These are phyloP conservation scores for Sporopachydermia quercuum DNA, from an alignment of 805 yeast species.

Conservation along the genomic window DNA sequence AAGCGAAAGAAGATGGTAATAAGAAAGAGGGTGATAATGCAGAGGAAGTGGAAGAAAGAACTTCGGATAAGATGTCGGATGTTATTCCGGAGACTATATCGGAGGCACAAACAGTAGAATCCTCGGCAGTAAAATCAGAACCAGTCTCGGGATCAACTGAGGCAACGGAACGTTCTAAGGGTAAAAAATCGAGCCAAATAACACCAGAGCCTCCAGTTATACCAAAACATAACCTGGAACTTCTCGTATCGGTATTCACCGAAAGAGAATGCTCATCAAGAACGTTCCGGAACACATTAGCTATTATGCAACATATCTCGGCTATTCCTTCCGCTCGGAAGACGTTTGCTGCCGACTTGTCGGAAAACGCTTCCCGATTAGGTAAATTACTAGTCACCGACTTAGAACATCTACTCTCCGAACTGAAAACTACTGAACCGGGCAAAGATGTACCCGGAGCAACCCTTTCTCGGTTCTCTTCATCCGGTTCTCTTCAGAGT, in stretches of 20 bases:
- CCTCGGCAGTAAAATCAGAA: not conserved
- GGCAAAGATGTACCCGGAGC: constrained; percentile 37
- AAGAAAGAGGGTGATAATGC: constrained; percentile 4
- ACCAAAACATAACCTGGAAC: constrained; percentile 44
- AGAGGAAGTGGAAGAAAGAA: constrained; percentile 3
- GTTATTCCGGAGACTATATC: constrained; percentile 3
- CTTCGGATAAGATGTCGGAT: constrained; percentile 1
- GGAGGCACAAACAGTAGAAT: constrained; percentile 5
- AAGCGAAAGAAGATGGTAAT: constrained; percentile 15
- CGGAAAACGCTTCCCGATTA: constrained; percentile 44
- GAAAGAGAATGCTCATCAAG: constrained; percentile 76
- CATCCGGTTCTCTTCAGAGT: constrained; percentile 76
- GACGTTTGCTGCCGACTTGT: constrained; percentile 52
- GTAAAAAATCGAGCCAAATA: constrained; percentile 4
- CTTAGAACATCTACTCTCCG: constrained; percentile 31
- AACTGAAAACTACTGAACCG: constrained; percentile 23
- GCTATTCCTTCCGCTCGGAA: constrained; percentile 43
- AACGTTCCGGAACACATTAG: constrained; percentile 71
- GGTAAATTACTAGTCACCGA: constrained; percentile 43
- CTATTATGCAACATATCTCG: constrained; percentile 66
- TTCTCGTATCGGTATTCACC: constrained; percentile 50
- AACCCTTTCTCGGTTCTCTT: constrained; percentile 51
- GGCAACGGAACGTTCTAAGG: not conserved
- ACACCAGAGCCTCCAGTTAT: constrained; percentile 40
- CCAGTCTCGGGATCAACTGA: not conserved